Evolutionary conservation across 768 basidiomycete species (phyloP), one percentile per base, ranked within the genome.

Genomic region (Termitomyces sp.): DNA sequence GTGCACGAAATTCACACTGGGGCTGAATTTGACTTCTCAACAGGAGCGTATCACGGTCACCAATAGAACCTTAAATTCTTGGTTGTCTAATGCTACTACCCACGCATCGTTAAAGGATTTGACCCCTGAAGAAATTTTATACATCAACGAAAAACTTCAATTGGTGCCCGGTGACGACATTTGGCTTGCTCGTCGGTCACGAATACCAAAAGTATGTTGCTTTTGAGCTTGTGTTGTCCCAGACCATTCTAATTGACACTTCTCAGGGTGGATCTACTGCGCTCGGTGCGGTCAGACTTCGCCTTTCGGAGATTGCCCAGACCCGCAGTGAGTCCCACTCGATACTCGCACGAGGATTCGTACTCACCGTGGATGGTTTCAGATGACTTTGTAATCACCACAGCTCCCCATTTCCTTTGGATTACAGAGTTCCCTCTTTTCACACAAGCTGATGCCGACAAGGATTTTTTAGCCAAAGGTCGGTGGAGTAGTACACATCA

Each of bases 391-490:
- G 73, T 71, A 16, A 79, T 88, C 12, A 75, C 87, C 3, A 57
- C 78, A 33, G 74, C 75, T 28, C 92, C 92, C 52, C 89, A 92
- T 72, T 96, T 98, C 74, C 80, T 96, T 20, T 98, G 96, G 96
- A 85, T 98, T 57, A 96, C 94, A 5, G 94, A 96, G 72, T 97
- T 97, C 72, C 96, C 96, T 15, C 81, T 98, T 24, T 97, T 96
- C 77, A 84, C 95, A 16, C 86, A 81, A 35, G 86, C 89, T 40
- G 95, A 97, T 72, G 80, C 81, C 58, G 95, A 97, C 77, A 97
- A 97, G 75, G 87, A 91, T 40, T 85, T 89, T 70, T 75, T 94
- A 35, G 91, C 94, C 4, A 83, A 86, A 59, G 95, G 95, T 35
- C 81, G 94, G 68, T 96, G 93, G 92, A 90, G 91, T 65, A 91